Percentiles rank a stretch among this genome's conserved stretches.
Evolutionary conservation across 768 basidiomycete species (phyloP).

Genomic region (Rhizopogon sp.): DNA sequence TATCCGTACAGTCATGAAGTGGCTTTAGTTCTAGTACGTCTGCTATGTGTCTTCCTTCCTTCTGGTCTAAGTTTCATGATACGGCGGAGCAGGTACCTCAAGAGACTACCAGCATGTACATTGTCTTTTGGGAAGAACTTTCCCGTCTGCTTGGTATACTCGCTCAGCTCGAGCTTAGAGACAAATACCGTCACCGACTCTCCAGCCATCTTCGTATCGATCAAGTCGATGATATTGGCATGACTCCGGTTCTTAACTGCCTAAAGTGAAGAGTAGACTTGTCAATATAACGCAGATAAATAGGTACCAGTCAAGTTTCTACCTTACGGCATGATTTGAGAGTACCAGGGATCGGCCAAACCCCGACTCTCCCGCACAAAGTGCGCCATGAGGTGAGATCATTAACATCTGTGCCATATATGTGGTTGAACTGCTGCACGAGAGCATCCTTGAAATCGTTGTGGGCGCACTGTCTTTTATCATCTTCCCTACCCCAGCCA

Average conservation of each 20-base stretch:
- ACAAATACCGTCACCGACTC: conserved; percentile 14
- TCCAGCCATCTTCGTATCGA: conserved; percentile 12
- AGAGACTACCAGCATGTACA: conserved; percentile 23
- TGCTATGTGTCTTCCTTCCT: not conserved
- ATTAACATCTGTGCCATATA: conserved; percentile 14
- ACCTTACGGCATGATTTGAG: conserved; percentile 15
- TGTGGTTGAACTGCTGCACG: conserved; percentile 19
- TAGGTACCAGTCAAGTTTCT: not conserved
- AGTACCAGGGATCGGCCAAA: conserved; percentile 10
- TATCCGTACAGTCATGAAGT: not conserved
- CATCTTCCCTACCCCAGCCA: not conserved
- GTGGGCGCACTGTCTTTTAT: not conserved
- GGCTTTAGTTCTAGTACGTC: not conserved
- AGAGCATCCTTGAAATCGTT: conserved; percentile 14
- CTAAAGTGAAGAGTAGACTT: conserved; percentile 4
- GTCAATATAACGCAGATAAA: not conserved
- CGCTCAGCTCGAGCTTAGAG: conserved; percentile 13
- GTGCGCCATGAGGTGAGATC: conserved; percentile 14
- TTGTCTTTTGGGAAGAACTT: conserved; percentile 25
- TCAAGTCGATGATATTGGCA: conserved; percentile 29
- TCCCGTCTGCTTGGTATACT: conserved; percentile 14
- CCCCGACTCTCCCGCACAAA: too few species aligned
- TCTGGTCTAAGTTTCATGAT: conserved; percentile 9
- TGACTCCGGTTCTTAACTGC: conserved; percentile 16
- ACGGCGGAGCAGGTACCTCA: conserved; percentile 23